Conservation (phyloP, 2,329 filamentous ascomycete genomes). For the Sclerotinia trifoliorum region DNA sequence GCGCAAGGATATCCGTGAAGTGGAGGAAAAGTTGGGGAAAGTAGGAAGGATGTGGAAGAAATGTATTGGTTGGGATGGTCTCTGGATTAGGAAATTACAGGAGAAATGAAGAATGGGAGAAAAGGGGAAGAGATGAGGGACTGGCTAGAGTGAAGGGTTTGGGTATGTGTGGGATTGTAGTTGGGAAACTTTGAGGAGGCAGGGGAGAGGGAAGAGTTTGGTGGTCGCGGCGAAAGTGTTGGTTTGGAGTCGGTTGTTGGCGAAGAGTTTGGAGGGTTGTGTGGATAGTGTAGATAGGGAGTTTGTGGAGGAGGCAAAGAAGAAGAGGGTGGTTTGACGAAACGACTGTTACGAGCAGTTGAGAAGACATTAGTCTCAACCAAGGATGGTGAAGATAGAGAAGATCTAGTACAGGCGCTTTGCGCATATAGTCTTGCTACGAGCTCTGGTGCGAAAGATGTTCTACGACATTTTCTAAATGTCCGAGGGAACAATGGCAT, state of each 20-base stretch:
- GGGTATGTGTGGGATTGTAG: conserved; percentile 51
- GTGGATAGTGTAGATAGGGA: conserved; percentile 45
- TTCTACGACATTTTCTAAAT: conserved; percentile 73
- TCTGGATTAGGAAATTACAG: conserved; percentile 54
- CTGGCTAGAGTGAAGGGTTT: conserved; percentile 51
- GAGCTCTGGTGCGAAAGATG: conserved; percentile 76
- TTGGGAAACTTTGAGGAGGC: conserved; percentile 49
- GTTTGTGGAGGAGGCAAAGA: conserved; percentile 58
- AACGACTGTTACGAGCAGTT: conserved; percentile 64
- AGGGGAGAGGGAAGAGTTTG: conserved; percentile 43
- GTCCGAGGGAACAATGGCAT: conserved; percentile 65
- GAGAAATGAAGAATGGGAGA: conserved; percentile 33
- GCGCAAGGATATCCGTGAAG: conserved; percentile 72
- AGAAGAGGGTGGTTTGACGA: conserved; percentile 61
- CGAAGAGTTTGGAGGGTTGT: conserved; percentile 66
- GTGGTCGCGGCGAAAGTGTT: conserved; percentile 67
- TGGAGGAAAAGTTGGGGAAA: conserved; percentile 67
- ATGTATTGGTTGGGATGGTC: conserved; percentile 65
- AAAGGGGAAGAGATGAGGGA: conserved; percentile 34
- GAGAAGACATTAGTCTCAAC: conserved; percentile 67
- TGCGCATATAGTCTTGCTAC: conserved; percentile 80
- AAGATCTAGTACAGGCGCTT: conserved; percentile 66
- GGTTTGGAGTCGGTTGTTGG: conserved; percentile 71
- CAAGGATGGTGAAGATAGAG: conserved; percentile 47
- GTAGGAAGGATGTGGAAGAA: conserved; percentile 79